Conservation (phyloP, 306 rosid genomes). For the Cicer bijugum region DNA sequence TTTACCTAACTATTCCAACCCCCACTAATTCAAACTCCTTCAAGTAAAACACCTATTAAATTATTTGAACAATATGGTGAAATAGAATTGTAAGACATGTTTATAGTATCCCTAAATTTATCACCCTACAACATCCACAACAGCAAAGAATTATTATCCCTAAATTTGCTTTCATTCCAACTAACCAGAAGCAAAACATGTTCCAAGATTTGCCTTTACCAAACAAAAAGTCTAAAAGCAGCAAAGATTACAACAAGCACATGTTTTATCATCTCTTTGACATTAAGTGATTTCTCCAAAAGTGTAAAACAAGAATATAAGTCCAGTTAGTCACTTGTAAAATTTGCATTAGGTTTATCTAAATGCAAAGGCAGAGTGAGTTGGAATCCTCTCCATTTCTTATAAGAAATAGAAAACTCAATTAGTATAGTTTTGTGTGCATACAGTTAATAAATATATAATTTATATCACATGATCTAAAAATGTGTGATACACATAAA, state of each 20-base stretch:
- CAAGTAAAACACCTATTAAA: background rate
- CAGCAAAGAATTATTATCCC: background rate
- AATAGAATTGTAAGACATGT: background rate
- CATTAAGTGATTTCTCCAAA: background rate
- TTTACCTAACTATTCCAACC: background rate
- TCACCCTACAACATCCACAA: background rate
- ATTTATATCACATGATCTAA: no score
- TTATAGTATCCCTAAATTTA: no score
- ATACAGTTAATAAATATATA: no score
- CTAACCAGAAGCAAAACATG: background rate
- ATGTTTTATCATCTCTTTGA: background rate
- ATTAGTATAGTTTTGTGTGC: no score
- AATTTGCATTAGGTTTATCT: conserved; percentile 18
- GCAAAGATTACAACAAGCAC: background rate
- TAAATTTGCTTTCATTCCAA: background rate
- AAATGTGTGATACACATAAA: no score
- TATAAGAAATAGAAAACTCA: no score
- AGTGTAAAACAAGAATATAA: no score
- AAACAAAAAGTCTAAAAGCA: background rate
- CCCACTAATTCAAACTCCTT: background rate
- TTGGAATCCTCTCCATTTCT: no score
- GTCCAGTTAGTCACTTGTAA: background rate
- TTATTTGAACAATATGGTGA: background rate
- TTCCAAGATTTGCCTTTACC: background rate
- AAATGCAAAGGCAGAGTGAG: background rate